Percentiles rank a stretch among this genome's conserved stretches.
phyloP scores from a whole-genome alignment of 768 basidiomycete species.

The Suillus fuscotomentosus region DNA sequence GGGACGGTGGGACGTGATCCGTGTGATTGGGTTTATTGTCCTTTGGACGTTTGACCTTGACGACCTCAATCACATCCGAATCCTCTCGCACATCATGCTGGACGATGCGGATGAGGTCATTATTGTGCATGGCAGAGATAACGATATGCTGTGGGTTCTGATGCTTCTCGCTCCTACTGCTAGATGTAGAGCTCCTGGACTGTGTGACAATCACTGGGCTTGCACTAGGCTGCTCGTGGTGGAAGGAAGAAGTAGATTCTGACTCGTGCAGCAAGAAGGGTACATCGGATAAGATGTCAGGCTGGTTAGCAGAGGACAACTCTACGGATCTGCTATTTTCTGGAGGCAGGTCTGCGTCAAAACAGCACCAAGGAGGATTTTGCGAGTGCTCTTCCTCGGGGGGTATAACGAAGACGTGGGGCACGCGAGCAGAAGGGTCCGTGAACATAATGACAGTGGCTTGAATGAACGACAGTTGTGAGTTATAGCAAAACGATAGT shows the following conservation, averaged over 20 bases:
- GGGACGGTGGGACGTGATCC: background rate
- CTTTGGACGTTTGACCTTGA: slow-evolving; percentile 49
- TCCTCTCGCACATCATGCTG: slow-evolving; percentile 42
- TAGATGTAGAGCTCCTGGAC: slow-evolving; percentile 4
- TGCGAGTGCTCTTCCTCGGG: slow-evolving; percentile 54
- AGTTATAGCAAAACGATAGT: slow-evolving; percentile 10
- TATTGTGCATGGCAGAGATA: slow-evolving; percentile 17
- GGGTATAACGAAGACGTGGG: slow-evolving; percentile 54
- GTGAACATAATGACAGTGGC: slow-evolving; percentile 1
- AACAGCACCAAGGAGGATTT: slow-evolving; percentile 54
- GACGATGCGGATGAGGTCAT: slow-evolving; percentile 11
- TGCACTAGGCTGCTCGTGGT: slow-evolving; percentile 11
- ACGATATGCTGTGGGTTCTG: slow-evolving; percentile 27
- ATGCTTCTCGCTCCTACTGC: slow-evolving; percentile 28
- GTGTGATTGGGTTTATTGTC: slow-evolving; percentile 8
- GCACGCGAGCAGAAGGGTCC: slow-evolving; percentile 28
- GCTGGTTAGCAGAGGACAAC: slow-evolving; percentile 13
- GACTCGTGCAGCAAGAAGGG: slow-evolving; percentile 24
- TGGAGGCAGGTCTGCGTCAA: slow-evolving; percentile 43
- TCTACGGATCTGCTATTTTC: slow-evolving; percentile 13
- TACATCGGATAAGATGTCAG: slow-evolving; percentile 33
- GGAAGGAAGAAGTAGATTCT: slow-evolving; percentile 8
- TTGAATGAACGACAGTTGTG: slow-evolving; percentile 17
- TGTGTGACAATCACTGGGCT: slow-evolving; percentile 2
- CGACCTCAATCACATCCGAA: slow-evolving; percentile 55